Evolutionary conservation across 2,329 filamentous ascomycete species (phyloP), one percentile per base, ranked within the genome.

Genomic region (Trichoderma simmonsii): DNA sequence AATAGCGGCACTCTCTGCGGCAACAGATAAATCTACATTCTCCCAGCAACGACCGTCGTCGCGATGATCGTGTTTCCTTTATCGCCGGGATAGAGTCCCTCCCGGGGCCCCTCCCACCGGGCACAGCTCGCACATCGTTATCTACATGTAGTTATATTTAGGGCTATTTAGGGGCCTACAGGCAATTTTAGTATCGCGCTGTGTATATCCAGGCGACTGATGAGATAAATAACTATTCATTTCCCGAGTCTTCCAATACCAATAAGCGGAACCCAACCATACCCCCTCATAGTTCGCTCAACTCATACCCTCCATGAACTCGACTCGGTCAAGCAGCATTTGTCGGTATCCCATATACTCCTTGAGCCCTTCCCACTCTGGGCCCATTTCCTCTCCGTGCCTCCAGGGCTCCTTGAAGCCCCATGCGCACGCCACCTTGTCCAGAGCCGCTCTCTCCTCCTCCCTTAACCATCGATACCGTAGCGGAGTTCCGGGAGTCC

Each of bases 291-390:
- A 24, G 21, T 21, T 24, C n/a, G 7, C 54, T 74, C 77, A 84
- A 75, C 79, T 83, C 94, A 98, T 98, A 21, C 95, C 96, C 75
- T 94, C 91, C 93, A 98, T 95, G 77, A 98, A 87, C 79, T 95
- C 93, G 18, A 94, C 91, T 75, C 91, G 91, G 82, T 99, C 96
- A 67, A 99, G 84, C 75, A 97, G 87, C 95, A 98, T 98, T 32
- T 93, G 92, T 78, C 92, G 91, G 78, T 92, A 87, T 48, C 93
- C 89, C 77, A 94, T 90, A 82, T 94, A 96, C 82, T 98, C 93
- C 75, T 91, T 89, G 74, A 99, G 84, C 36, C 88, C 89, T 77
- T 97, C 92, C 93, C 96, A 99, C 74, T 98, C 95, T 68, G 90
- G 87, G 0, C 96, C 95, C 75, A 94, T 92, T 82, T 99, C 96